These are phyloP conservation scores for Globisporangium echinulatum DNA, from an alignment of 352 stramenopile genomes.

Conservation along the genomic window DNA sequence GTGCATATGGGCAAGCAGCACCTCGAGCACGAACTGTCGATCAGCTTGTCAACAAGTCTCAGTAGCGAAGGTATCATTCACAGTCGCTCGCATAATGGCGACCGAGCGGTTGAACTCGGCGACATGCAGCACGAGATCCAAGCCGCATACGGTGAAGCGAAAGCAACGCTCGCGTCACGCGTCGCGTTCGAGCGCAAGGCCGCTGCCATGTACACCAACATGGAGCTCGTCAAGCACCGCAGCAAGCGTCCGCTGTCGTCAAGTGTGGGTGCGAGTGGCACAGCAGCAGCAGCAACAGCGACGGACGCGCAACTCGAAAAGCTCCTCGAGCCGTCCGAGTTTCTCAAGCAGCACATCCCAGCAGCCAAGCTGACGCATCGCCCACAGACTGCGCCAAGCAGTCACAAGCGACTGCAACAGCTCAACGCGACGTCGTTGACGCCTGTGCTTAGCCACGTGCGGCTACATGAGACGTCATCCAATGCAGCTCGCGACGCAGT, in stretches of 20 bases:
- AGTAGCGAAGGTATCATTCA: slow-evolving; percentile 4
- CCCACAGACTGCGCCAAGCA: slow-evolving; percentile 35
- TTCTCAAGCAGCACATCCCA: slow-evolving; percentile 44
- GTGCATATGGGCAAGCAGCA: slow-evolving; percentile 57
- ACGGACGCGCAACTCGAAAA: slow-evolving; percentile 1
- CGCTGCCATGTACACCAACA: slow-evolving; percentile 48
- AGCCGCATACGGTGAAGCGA: slow-evolving; percentile 25
- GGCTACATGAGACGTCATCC: not conserved
- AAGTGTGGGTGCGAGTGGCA: not conserved
- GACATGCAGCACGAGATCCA: slow-evolving; percentile 40
- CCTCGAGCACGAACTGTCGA: slow-evolving; percentile 47
- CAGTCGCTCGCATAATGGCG: not conserved
- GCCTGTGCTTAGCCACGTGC: not conserved
- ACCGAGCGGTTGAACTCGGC: slow-evolving; percentile 6
- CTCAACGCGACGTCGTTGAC: not conserved
- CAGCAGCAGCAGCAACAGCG: not conserved
- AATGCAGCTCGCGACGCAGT: not conserved
- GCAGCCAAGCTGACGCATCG: slow-evolving; percentile 23
- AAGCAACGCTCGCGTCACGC: slow-evolving; percentile 32
- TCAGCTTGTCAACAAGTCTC: slow-evolving; percentile 23
- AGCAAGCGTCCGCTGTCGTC: slow-evolving; percentile 4
- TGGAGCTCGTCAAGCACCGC: slow-evolving; percentile 17
- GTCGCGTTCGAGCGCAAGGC: slow-evolving; percentile 39
- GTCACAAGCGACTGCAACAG: slow-evolving; percentile 4
- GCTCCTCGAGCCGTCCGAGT: slow-evolving; percentile 36